These are phyloP conservation scores for Beauveria sp. DNA, from an alignment of 2,329 filamentous ascomycete genomes.

Conservation along the genomic window DNA sequence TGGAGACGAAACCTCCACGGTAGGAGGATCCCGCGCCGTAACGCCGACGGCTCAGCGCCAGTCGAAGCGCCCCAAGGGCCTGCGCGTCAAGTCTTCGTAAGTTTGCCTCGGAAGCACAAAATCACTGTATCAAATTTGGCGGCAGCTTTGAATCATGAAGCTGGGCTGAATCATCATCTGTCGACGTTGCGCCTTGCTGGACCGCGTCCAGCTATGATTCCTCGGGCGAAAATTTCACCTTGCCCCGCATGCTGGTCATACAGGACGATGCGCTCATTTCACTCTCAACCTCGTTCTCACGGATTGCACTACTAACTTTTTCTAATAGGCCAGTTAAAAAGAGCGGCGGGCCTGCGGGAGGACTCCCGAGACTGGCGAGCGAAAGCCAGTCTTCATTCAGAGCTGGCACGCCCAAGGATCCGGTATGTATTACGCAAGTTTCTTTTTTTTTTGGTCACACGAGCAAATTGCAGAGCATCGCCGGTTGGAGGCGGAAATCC, in stretches of 20 bases:
- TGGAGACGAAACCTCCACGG: slow-evolving; percentile 37
- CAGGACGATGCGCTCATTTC: background rate
- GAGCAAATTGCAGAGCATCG: background rate
- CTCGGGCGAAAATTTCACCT: slow-evolving; percentile 3
- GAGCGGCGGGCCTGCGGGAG: slow-evolving; percentile 60
- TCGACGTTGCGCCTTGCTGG: background rate
- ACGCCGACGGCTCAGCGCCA: slow-evolving; percentile 51
- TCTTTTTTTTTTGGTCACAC: background rate
- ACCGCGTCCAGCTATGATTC: background rate
- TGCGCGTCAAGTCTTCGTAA: slow-evolving; percentile 64
- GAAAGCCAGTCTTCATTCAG: slow-evolving; percentile 55
- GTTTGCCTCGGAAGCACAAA: slow-evolving; percentile 25
- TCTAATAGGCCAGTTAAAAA: slow-evolving; percentile 60
- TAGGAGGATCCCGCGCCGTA: slow-evolving; percentile 49
- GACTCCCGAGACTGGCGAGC: slow-evolving; percentile 57
- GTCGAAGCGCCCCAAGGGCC: slow-evolving; percentile 52
- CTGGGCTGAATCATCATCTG: background rate
- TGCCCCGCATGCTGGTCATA: slow-evolving; percentile 1
- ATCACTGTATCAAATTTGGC: too few species aligned
- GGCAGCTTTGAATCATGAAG: background rate
- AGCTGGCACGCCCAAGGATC: slow-evolving; percentile 44
- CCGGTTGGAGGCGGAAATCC: background rate
- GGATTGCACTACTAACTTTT: slow-evolving; percentile 6
- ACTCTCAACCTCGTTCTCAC: background rate
- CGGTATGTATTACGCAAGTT: slow-evolving; percentile 37